Evolutionary conservation across 2,329 filamentous ascomycete species (phyloP), one percentile per base, ranked within the genome.

Genomic region (Fusarium hainanense): DNA sequence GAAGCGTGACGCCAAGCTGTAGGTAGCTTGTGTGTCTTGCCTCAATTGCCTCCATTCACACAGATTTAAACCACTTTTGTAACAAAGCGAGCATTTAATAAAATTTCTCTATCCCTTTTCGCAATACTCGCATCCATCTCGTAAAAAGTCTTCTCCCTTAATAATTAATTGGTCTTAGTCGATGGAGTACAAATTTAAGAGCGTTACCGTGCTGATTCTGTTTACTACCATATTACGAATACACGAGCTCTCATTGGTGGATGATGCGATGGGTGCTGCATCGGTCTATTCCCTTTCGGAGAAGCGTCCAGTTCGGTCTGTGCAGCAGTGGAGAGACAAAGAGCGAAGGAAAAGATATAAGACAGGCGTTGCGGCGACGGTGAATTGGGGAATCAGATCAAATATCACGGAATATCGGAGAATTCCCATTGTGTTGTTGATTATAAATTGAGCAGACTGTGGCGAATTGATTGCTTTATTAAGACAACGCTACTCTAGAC

Each of bases 221-320:
- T 54, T 76, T 72, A 77, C 74, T 41, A 65, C n/a, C 51, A 6
- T 76, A 68, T 79, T 76, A 79, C 77, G 77, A 79, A 79, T 78
- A 56, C 59, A 66, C 55, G 57, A 30, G 7, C 27, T 47, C 57
- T 76, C 71, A 79, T 79, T 79, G 78, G 78, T 32, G 43, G 20
- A 43, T 14, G 14, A 10, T 32, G 16, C 13, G 41, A 51, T 50
- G 47, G 49, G 48, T 37, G 51, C 51, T 51, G 68, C 28, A 28
- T 68, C 63, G 66, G 58, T 42, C 58, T 68, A 61, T 60, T 47
- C 51, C 42, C 25, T 21, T 66, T 66, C 42, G 63, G 67, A 68
- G 34, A 59, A 56, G 63, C 54, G 50, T 25, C 43, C 9, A 21
- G 18, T 44, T 62, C 51, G 55, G 54, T 66, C 54, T 57, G 32